phyloP scores from a whole-genome alignment of 495 filamentous ascomycete species.

The Pyrenula aspistea region DNA sequence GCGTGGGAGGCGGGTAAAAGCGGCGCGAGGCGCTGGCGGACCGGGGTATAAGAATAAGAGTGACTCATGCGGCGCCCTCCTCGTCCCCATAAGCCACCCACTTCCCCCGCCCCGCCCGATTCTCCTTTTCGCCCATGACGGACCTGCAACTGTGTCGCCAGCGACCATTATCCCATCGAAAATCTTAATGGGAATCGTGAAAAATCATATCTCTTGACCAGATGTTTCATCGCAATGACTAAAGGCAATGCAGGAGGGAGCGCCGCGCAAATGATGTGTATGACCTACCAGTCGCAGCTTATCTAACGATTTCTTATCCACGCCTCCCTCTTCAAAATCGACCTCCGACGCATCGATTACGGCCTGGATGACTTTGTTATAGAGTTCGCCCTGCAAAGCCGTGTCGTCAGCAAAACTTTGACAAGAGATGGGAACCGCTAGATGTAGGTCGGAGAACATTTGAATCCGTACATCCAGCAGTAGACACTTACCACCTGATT shows the following conservation, averaged over 20 bases:
- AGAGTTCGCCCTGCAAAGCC: slow-evolving; percentile 57
- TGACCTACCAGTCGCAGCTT: slow-evolving; percentile 70
- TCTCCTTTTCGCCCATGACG: slow-evolving; percentile 12
- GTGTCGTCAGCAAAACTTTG: slow-evolving; percentile 8
- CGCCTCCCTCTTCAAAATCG: slow-evolving; percentile 93
- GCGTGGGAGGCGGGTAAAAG: slow-evolving; percentile 20
- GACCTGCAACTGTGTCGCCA: not conserved
- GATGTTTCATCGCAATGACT: slow-evolving; percentile 16
- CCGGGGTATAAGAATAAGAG: slow-evolving; percentile 7
- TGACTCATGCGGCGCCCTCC: slow-evolving; percentile 6
- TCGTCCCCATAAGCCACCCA: slow-evolving; percentile 9
- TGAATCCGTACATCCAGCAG: slow-evolving; percentile 1
- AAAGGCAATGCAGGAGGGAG: too few species aligned
- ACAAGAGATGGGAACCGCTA: not conserved
- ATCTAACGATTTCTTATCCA: slow-evolving; percentile 71
- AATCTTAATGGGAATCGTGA: not conserved
- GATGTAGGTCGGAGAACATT: slow-evolving; percentile 1
- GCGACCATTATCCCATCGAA: not conserved
- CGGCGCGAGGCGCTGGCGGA: slow-evolving; percentile 10
- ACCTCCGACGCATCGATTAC: slow-evolving; percentile 78
- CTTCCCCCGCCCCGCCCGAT: slow-evolving; percentile 25
- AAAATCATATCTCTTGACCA: slow-evolving; percentile 14
- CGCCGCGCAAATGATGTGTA: too few species aligned
- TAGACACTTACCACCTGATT: slow-evolving; percentile 48
- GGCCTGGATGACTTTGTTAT: slow-evolving; percentile 81